These are phyloP conservation scores for Adansonia rubrostipa DNA, from an alignment of 441 rosid genomes.

Conservation along the genomic window DNA sequence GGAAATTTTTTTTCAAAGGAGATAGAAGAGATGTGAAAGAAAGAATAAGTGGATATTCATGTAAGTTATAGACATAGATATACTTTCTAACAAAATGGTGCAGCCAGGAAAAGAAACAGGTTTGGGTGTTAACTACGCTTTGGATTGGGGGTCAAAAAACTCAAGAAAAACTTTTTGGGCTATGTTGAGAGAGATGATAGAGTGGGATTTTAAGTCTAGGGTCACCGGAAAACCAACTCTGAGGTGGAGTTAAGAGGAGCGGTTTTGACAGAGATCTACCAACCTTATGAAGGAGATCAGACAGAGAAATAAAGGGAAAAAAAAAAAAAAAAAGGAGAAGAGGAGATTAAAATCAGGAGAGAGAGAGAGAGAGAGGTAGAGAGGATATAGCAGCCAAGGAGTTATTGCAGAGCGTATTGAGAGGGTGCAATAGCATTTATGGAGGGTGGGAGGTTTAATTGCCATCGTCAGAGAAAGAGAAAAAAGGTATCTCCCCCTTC, in stretches of 20 bases:
- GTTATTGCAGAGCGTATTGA: slow-evolving; percentile 52
- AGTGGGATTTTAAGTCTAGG: not conserved
- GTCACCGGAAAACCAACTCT: slow-evolving; percentile 19
- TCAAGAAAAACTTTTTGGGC: not conserved
- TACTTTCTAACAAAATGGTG: not conserved
- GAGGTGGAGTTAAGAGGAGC: not conserved
- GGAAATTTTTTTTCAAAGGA: not conserved
- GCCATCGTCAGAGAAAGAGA: not conserved
- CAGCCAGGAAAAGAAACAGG: not conserved
- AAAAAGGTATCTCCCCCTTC: not conserved
- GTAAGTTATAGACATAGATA: not conserved
- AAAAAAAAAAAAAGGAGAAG: slow-evolving; percentile 17
- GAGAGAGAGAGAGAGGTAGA: slow-evolving; percentile 29
- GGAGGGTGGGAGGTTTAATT: slow-evolving; percentile 36
- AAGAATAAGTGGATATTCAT: not conserved
- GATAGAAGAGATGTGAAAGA: slow-evolving; percentile 7
- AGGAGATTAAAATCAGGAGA: slow-evolving; percentile 27
- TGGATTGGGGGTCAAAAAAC: not conserved
- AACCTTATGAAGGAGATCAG: not conserved
- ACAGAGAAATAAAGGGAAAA: not conserved
- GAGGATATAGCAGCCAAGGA: slow-evolving; percentile 48
- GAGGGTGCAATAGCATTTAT: slow-evolving; percentile 55
- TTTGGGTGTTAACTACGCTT: not conserved
- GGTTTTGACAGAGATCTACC: slow-evolving; percentile 11
- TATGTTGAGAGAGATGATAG: not conserved